Base-by-base conservation (phyloP, 768 basidiomycete genomes). In the Hortiboletus flavorubellus region DNA sequence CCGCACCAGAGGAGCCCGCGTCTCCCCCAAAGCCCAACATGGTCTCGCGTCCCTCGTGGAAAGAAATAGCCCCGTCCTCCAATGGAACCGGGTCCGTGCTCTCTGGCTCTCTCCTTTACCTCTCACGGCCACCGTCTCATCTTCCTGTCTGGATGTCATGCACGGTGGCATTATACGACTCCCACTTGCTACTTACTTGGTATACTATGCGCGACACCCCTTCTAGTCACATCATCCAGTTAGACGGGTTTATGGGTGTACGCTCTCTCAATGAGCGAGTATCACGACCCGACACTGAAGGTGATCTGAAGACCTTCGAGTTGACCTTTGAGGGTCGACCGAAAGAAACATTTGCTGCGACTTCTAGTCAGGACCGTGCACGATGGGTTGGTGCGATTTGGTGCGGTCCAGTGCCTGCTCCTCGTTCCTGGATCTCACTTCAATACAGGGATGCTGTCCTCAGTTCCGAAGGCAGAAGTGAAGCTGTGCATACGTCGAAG, bases 371-470 rank as follows among this genome's bases (percentile, higher is more conserved):
- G 55, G 86, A 87, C 53, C 75, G 89, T 48, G 87, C 86, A 4
- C 78, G 77, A 9, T 91, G 89, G 89, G 78, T 91, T 47, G 86
- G 84, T 61, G 80, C 84, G 4, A 81, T 90, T 45, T 91, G 89
- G 89, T 88, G 66, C 63, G 76, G 34, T 46, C 21, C 51, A 49
- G 50, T 10, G 10, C 8, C 21, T 37, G 33, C 44, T 12, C 2
- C 47, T 8, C 34, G 29, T 23, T 37, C 23, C 4, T 1, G 15
- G 43, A 49, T 38, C 43, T 53, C 29, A 60, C 55, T 38, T 53
- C 14, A 39, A 18, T 38, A 5, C 60, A 87, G 87, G 87, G 85
- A 89, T 64, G 73, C 75, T 5, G 73, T 87, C 26, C 71, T 89
- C 33, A 72, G 75, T 7, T 68, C 70, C 6, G 72, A 69, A 42